Conservation (phyloP, 2,329 filamentous ascomycete genomes). For the Thielaviopsis euricoi region DNA sequence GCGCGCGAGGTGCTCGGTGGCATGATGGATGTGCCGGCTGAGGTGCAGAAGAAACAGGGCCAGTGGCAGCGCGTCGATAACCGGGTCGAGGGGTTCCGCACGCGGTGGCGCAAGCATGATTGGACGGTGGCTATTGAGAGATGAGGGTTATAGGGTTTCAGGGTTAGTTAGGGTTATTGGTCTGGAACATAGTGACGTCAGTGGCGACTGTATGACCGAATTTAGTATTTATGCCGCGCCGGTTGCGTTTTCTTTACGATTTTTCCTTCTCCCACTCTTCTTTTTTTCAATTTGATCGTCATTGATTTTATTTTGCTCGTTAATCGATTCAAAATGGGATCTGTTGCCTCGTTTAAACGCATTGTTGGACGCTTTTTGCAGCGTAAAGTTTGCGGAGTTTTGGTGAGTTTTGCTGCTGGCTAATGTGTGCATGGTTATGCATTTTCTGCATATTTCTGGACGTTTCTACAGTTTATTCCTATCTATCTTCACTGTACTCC, state of each 20-base stretch:
- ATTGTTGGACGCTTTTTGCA: background rate
- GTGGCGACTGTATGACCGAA: no score
- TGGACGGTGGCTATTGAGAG: constrained; percentile 36
- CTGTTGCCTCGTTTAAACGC: background rate
- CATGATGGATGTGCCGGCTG: constrained; percentile 69
- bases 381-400: background rate
- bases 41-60: constrained; percentile 80
- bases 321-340: background rate
- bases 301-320: background rate
- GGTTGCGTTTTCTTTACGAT: no score
- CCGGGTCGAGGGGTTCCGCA: constrained; percentile 63
- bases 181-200: background rate
- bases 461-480: no score
- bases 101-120: constrained; percentile 82
- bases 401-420: background rate
- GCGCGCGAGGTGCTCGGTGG: constrained; percentile 83
- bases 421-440: no score
- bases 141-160: background rate
- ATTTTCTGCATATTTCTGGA: no score
- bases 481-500: no score
- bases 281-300: background rate
- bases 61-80: constrained; percentile 58
- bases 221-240: no score
- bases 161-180: background rate
- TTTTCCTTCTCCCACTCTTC: background rate